These are phyloP conservation scores for Vaccinium darrowii DNA, from an alignment of 148 eudicot species.

Conservation along the genomic window DNA sequence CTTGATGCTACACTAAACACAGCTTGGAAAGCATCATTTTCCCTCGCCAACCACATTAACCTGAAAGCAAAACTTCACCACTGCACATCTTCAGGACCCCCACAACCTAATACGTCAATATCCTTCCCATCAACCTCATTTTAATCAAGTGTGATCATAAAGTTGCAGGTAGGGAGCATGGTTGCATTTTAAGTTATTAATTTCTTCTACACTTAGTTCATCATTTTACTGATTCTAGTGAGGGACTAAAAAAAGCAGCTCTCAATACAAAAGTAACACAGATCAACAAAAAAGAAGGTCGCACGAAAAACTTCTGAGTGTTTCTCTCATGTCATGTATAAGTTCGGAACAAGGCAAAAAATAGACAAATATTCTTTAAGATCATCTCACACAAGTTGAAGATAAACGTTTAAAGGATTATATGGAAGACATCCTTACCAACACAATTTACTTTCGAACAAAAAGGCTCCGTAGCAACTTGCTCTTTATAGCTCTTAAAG, in stretches of 20 bases:
- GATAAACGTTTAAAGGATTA: background rate
- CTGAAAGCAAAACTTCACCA: background rate
- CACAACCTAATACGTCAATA: background rate
- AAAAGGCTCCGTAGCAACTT: constrained; percentile 82
- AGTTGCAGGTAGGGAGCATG: background rate
- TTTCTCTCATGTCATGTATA: too few relatives aligned
- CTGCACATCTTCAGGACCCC: background rate
- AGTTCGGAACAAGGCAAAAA: too few relatives aligned
- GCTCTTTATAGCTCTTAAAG: too few relatives aligned
- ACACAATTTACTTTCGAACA: constrained; percentile 95
- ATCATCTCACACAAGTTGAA: background rate
- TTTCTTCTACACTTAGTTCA: background rate
- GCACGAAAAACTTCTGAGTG: too few relatives aligned
- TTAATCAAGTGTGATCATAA: background rate
- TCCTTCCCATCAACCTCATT: background rate
- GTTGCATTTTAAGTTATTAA: background rate
- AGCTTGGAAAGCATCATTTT: background rate
- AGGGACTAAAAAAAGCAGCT: too few relatives aligned
- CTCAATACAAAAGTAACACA: too few relatives aligned
- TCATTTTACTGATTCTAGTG: too few relatives aligned
- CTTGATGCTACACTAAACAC: background rate
- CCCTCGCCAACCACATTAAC: background rate
- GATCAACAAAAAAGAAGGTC: too few relatives aligned
- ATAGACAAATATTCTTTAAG: too few relatives aligned
- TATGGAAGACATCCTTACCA: constrained; percentile 44